A percentile compares a stretch with the other conserved stretches of the same genome.
These are phyloP conservation scores for Pulveroboletus sp. DNA, from an alignment of 1,284 basidiomycete genomes.

Conservation along the genomic window DNA sequence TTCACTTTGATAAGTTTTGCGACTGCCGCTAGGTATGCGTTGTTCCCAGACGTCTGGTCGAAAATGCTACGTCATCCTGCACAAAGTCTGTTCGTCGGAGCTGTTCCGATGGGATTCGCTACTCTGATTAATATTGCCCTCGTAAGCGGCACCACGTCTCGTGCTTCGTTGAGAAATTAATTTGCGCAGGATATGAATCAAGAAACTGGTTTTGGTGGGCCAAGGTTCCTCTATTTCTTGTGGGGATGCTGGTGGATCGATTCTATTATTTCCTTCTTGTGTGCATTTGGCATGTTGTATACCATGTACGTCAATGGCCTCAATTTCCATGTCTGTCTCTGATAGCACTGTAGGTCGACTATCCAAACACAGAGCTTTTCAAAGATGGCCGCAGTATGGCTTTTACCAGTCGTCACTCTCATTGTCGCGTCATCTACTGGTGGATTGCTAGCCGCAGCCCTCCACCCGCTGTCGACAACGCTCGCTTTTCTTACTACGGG, in stretches of 20 bases:
- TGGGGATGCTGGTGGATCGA: conserved; percentile 70
- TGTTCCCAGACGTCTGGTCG: conserved; percentile 50
- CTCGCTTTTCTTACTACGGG: conserved; percentile 53
- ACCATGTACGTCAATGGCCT: conserved; percentile 45
- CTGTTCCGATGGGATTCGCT: conserved; percentile 60
- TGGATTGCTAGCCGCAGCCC: conserved; percentile 49
- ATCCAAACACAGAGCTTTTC: conserved; percentile 51
- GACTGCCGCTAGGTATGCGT: conserved; percentile 47
- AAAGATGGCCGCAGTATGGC: conserved; percentile 52
- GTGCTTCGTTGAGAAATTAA: background rate
- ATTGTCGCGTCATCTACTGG: conserved; percentile 64
- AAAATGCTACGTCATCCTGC: conserved; percentile 51
- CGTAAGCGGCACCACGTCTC: conserved; percentile 39
- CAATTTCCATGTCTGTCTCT: background rate
- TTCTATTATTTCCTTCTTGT: conserved; percentile 45
- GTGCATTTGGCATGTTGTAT: conserved; percentile 58
- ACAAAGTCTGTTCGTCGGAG: conserved; percentile 62
- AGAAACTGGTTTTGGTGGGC: conserved; percentile 45
- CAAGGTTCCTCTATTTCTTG: conserved; percentile 49
- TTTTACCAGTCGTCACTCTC: conserved; percentile 63
- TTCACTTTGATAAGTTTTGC: conserved; percentile 50
- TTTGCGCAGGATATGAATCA: conserved; percentile 29
- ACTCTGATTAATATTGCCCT: conserved; percentile 54
- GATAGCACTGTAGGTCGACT: conserved; percentile 45
- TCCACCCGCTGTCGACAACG: conserved; percentile 41